Evolutionary conservation across 306 rosid genomes (phyloP).

Genomic region (Hippophae tibetana): DNA sequence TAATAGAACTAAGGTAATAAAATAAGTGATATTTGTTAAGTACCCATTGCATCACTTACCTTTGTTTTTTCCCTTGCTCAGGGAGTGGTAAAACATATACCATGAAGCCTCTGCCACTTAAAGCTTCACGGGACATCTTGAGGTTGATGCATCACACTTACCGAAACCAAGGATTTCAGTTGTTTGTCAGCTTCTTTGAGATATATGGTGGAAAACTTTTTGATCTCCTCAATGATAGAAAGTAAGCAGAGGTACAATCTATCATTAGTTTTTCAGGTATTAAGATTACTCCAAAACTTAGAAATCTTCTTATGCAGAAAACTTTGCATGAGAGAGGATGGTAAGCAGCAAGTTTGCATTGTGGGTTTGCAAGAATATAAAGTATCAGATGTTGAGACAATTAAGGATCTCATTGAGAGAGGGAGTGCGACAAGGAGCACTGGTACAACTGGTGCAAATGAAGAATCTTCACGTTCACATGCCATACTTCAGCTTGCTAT

Average conservation of each 20-base stretch:
- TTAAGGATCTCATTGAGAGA: conserved; percentile 86
- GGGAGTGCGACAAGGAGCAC: conserved; percentile 93
- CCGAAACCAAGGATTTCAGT: conserved; percentile 79
- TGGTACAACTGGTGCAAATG: conserved; percentile 98
- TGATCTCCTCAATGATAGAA: conserved; percentile 93
- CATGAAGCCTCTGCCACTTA: conserved; percentile 93
- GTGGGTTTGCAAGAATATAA: conserved; percentile 95
- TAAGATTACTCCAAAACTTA: conserved; percentile 18
- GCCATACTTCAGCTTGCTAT: conserved; percentile 98
- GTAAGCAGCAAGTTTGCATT: conserved; percentile 92
- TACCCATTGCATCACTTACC: too few species aligned
- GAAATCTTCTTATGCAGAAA: conserved; percentile 47
- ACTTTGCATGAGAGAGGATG: conserved; percentile 99
- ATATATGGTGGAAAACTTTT: conserved; percentile 95
- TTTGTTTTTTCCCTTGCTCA: conserved; percentile 24
- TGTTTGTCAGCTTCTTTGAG: conserved; percentile 96
- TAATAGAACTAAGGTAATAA: too few species aligned
- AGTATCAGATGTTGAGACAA: conserved; percentile 91
- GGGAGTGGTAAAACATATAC: conserved; percentile 98
- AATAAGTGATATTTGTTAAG: too few species aligned
- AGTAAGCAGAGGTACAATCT: conserved; percentile 40
- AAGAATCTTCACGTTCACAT: conserved; percentile 97
- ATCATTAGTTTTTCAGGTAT: conserved; percentile 1
- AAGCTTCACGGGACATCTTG: conserved; percentile 90
- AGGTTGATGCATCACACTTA: conserved; percentile 96